Evolutionary conservation across 768 basidiomycete species (phyloP).

Genomic region (Chlorophyllum brunneum): DNA sequence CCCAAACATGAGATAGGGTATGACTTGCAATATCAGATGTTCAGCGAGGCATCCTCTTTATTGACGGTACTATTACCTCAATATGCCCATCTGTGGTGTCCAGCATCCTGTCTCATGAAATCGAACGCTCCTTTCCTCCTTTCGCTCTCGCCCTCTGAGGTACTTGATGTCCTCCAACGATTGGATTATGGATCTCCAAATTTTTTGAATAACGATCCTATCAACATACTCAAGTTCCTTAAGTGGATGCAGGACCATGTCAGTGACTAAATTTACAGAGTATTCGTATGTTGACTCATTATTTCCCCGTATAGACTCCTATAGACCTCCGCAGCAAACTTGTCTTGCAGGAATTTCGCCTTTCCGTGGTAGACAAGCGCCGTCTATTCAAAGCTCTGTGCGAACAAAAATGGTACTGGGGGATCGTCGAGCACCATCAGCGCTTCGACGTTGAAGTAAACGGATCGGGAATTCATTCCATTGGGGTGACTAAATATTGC

Average conservation of each 20-base stretch:
- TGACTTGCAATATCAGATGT: background rate
- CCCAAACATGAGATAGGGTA: background rate
- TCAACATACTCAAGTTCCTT: background rate
- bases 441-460: background rate
- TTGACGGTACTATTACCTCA: background rate
- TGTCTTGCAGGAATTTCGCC: background rate
- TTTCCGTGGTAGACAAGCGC: background rate
- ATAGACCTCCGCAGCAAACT: conserved; percentile 2
- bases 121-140: background rate
- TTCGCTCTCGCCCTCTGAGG: background rate
- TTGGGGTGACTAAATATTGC: background rate
- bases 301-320: background rate
- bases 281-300: background rate
- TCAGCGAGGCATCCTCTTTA: background rate
- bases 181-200: background rate
- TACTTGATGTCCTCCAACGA: background rate
- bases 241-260: conserved; percentile 2
- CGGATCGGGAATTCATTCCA: background rate
- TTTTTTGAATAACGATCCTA: background rate
- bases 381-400: conserved; percentile 3
- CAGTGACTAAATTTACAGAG: background rate
- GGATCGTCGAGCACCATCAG: background rate
- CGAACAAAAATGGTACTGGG: background rate
- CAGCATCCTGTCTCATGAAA: background rate
- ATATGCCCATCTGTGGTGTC: background rate